Evolutionary conservation across 306 rosid genomes (phyloP).

Genomic region (Sesbania bispinosa): DNA sequence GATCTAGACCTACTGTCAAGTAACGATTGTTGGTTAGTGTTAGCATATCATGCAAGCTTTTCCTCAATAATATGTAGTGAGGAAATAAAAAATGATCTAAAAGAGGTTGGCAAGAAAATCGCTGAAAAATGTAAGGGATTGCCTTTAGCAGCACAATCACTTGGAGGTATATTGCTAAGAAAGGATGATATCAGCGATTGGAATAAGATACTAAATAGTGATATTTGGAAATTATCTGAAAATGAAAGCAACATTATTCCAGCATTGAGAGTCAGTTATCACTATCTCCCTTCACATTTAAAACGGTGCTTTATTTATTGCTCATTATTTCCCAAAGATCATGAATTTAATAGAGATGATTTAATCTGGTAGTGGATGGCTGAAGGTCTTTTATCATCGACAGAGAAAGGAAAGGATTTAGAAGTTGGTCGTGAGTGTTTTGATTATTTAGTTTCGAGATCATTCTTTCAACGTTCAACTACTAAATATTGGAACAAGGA

Average conservation of each 20-base stretch:
- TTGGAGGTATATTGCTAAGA: constrained; percentile 12
- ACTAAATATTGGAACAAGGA: not conserved
- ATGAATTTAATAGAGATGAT: not conserved
- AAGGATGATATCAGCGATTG: not conserved
- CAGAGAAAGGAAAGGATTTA: not conserved
- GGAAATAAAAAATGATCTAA: not conserved
- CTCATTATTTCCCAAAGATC: not conserved
- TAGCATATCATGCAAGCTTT: constrained; percentile 13
- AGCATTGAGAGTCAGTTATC: constrained; percentile 21
- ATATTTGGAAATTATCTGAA: not conserved
- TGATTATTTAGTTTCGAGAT: constrained; percentile 6
- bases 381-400: constrained; percentile 9
- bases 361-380: constrained; percentile 31
- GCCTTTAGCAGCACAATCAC: constrained; percentile 25
- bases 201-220: not conserved
- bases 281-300: constrained; percentile 4
- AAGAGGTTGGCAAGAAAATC: not conserved
- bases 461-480: constrained; percentile 10
- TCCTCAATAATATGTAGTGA: rapidly evolving
- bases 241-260: not conserved
- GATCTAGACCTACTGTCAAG: not conserved
- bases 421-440: constrained; percentile 18
- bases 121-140: constrained; percentile 23
- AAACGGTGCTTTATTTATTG: constrained; percentile 8
- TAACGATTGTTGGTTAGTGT: not conserved